Percentiles rank a stretch among this genome's conserved stretches.
Evolutionary conservation across 2,329 filamentous ascomycete species (phyloP).

Genomic region (Colletotrichum spinosum): DNA sequence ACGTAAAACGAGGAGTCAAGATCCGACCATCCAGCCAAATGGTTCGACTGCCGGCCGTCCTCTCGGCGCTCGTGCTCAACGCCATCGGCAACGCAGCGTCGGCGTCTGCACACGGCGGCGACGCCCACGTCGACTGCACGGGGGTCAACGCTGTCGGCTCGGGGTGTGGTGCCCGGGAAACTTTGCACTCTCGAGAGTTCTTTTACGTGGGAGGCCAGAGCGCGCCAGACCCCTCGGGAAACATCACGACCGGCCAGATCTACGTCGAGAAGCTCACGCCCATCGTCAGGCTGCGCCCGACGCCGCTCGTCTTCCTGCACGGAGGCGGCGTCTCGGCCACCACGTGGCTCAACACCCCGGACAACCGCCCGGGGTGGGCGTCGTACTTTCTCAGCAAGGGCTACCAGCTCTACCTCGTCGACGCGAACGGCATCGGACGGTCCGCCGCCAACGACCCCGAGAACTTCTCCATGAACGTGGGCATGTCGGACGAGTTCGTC

Average conservation of each 20-base stretch:
- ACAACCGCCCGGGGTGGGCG: conserved; percentile 54
- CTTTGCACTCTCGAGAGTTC: conserved; percentile 40
- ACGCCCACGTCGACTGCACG: conserved; percentile 6
- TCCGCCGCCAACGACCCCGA: conserved; percentile 45
- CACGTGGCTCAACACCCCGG: conserved; percentile 53
- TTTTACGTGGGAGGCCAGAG: conserved; percentile 46
- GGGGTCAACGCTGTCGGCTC: conserved; percentile 31
- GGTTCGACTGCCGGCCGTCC: conserved; percentile 13
- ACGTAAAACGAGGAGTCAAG: not conserved
- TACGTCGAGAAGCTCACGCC: conserved; percentile 49
- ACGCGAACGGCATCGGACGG: conserved; percentile 50
- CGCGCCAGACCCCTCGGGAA: conserved; percentile 39
- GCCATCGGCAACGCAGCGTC: conserved; percentile 6
- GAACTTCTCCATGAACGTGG: conserved; percentile 42
- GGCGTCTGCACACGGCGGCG: not conserved
- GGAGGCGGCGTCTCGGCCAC: conserved; percentile 46
- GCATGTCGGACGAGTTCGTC: conserved; percentile 42
- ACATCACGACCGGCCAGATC: conserved; percentile 43
- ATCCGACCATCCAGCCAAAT: conserved; percentile 2
- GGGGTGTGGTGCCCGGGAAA: conserved; percentile 26
- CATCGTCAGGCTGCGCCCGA: conserved; percentile 37
- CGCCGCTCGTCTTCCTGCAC: conserved; percentile 48
- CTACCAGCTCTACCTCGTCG: conserved; percentile 54
- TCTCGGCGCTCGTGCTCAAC: conserved; percentile 17
- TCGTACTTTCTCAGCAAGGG: conserved; percentile 53